Conservation (phyloP, 352 stramenopile species). For the Phytophthora hibernalis region DNA sequence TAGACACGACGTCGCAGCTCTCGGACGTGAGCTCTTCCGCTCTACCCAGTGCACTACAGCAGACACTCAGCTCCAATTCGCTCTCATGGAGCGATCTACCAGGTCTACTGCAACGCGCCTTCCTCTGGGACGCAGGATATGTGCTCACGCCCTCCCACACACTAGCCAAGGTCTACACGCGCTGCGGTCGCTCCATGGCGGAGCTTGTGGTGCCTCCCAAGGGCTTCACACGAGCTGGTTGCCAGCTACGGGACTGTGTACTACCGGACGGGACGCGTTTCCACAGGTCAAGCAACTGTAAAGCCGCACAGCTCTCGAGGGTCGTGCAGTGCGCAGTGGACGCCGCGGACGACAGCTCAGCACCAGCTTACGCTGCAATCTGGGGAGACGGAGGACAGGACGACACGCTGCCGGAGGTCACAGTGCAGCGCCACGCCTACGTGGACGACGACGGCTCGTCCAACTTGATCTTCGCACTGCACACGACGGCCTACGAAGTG, state of each 20-base stretch:
- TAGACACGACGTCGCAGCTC: slow-evolving; percentile 43
- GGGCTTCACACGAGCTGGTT: slow-evolving; percentile 62
- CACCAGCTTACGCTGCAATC: slow-evolving; percentile 49
- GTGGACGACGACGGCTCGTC: slow-evolving; percentile 18
- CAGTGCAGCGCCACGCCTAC: slow-evolving; percentile 63
- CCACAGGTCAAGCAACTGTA: slow-evolving; percentile 53
- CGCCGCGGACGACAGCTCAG: slow-evolving; percentile 34
- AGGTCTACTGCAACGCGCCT: slow-evolving; percentile 62
- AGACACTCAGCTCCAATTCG: slow-evolving; percentile 41
- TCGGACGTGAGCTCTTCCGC: slow-evolving; percentile 20
- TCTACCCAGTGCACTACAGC: slow-evolving; percentile 41
- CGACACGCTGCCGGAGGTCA: slow-evolving; percentile 58
- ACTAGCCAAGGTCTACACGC: slow-evolving; percentile 64
- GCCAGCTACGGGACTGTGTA: slow-evolving; percentile 34
- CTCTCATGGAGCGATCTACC: slow-evolving; percentile 59
- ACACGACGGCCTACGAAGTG: slow-evolving; percentile 50
- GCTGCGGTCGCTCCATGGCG: slow-evolving; percentile 69
- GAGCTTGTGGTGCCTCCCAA: slow-evolving; percentile 68
- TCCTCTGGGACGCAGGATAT: slow-evolving; percentile 79
- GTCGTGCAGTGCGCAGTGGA: slow-evolving; percentile 68
- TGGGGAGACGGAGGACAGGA: slow-evolving; percentile 68
- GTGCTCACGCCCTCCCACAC: slow-evolving; percentile 43
- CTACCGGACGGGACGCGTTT: slow-evolving; percentile 38
- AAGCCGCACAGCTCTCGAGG: slow-evolving; percentile 45
- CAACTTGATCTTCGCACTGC: slow-evolving; percentile 69